Percentiles rank a stretch among this genome's conserved stretches.
phyloP scores from a whole-genome alignment of 129 eudicot species.

The Kitagawia praeruptora region DNA sequence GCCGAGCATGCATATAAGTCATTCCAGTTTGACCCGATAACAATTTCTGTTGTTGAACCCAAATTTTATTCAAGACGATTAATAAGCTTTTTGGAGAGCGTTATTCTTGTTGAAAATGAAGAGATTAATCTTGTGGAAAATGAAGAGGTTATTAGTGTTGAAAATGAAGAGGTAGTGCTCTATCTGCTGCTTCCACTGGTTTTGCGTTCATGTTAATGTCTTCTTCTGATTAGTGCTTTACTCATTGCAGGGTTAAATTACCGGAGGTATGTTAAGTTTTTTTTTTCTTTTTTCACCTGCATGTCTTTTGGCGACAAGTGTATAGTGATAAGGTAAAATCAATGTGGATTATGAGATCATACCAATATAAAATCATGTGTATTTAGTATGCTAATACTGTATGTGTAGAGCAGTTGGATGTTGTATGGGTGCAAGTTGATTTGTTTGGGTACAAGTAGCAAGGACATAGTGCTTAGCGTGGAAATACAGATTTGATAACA shows the following conservation, averaged over 20 bases:
- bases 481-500: not conserved
- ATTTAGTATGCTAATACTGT: not conserved
- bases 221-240: not conserved
- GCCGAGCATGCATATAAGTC: conserved; percentile 75
- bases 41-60: conserved; percentile 74
- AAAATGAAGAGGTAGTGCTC: not conserved
- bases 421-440: not conserved
- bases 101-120: conserved; percentile 40
- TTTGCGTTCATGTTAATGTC: not conserved
- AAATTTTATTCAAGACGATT: conserved; percentile 67
- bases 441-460: not conserved
- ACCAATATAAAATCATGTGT: not conserved
- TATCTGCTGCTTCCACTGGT: not conserved
- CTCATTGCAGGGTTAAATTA: not conserved
- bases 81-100: conserved; percentile 53
- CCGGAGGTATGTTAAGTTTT: not conserved
- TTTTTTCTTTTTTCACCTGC: no score
- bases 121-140: not conserved
- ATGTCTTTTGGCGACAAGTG: not conserved
- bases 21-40: conserved; percentile 51
- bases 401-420: not conserved
- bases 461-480: not conserved
- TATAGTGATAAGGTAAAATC: not conserved
- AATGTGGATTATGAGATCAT: not conserved
- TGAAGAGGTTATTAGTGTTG: not conserved